Conservation (phyloP, 192 early-diverging fungal species). For the Rhizoclosmatium globosum region DNA sequence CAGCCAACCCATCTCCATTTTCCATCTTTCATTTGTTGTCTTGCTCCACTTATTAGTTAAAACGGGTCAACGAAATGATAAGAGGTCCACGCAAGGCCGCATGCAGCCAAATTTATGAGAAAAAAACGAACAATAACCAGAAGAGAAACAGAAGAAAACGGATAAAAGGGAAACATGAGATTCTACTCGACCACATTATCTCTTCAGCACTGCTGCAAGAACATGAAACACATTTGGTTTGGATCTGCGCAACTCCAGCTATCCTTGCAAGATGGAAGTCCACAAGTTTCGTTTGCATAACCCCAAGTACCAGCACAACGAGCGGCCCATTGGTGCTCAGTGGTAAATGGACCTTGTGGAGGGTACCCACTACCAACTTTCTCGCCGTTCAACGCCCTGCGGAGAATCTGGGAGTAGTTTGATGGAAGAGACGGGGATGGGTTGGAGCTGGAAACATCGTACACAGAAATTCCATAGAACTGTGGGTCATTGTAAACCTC, state of each 20-base stretch:
- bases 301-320: slow-evolving; percentile 34
- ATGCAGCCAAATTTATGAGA: no score
- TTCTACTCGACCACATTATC: no score
- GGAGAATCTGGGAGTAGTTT: slow-evolving; percentile 10
- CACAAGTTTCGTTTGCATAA: slow-evolving; percentile 14
- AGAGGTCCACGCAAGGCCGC: no score
- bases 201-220: neutral
- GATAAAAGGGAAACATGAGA: no score
- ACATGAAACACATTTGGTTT: neutral
- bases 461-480: slow-evolving; percentile 22
- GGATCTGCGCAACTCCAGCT: neutral
- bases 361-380: slow-evolving; percentile 19
- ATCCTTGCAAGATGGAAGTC: neutral
- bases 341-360: slow-evolving; percentile 3
- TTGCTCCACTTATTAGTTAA: no score
- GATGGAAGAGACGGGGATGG: neutral
- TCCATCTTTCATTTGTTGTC: no score
- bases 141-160: no score
- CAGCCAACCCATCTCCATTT: no score
- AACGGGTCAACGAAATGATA: no score
- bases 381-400: slow-evolving; percentile 18
- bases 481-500: slow-evolving; percentile 4
- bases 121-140: no score
- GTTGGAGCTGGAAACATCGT: slow-evolving; percentile 20
- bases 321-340: neutral